phyloP scores from a whole-genome alignment of 2,329 filamentous ascomycete genomes.

The Aotearoamyces nothofagi region DNA sequence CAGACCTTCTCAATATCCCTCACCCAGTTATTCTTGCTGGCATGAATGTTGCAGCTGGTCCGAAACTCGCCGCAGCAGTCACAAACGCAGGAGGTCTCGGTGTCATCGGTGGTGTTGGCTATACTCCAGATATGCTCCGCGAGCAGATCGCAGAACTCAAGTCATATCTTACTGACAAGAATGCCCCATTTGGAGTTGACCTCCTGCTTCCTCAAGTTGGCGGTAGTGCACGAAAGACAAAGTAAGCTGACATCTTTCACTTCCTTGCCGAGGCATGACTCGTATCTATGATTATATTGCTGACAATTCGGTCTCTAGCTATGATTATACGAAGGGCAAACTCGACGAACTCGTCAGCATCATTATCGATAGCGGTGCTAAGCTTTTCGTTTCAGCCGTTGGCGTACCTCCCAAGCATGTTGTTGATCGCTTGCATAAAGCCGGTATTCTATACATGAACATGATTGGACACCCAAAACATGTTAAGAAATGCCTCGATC shows the following conservation, averaged over 20 bases:
- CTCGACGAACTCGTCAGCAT: conserved; percentile 81
- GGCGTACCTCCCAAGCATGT: conserved; percentile 81
- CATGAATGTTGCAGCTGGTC: conserved; percentile 98
- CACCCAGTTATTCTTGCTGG: conserved; percentile 91
- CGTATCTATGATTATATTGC: conserved; percentile 8
- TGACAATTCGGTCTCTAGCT: conserved; percentile 38
- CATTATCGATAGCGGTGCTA: conserved; percentile 81
- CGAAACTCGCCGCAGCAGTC: conserved; percentile 89
- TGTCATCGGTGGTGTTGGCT: conserved; percentile 89
- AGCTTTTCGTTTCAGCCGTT: conserved; percentile 92
- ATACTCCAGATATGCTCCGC: conserved; percentile 91
- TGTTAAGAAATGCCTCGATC: conserved; percentile 85
- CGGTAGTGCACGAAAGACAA: conserved; percentile 87
- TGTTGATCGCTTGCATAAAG: conserved; percentile 77
- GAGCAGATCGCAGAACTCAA: conserved; percentile 95
- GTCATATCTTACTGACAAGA: conserved; percentile 75
- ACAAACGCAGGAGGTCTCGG: conserved; percentile 93
- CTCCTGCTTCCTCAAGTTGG: conserved; percentile 89
- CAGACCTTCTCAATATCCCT: conserved; percentile 95
- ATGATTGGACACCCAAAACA: conserved; percentile 99
- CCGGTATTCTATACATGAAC: conserved; percentile 95
- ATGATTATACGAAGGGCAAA: conserved; percentile 99
- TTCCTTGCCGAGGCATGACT: too few species aligned
- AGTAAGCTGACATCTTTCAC: conserved; percentile 33
- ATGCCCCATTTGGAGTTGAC: conserved; percentile 88